Conservation (phyloP, 371 early-diverging fungal genomes). For the Mortierella sp. region DNA sequence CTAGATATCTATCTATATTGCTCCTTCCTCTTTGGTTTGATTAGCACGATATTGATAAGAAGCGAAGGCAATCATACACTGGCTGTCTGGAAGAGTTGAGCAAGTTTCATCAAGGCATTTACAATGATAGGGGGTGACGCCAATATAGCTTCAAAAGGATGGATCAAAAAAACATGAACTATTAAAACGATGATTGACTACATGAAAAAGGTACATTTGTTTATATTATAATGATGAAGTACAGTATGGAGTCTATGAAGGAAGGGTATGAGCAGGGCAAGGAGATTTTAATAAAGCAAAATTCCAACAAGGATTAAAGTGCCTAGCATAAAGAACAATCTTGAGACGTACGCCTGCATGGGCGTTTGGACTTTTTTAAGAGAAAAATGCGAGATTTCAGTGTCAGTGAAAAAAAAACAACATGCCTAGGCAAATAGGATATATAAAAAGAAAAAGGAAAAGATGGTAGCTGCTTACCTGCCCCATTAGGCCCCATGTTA, state of each 20-base stretch:
- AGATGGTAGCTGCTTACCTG: constrained; percentile 19
- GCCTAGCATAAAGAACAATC: constrained; percentile 77
- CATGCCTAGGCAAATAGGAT: neutral
- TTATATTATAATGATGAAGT: neutral
- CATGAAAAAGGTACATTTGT: neutral
- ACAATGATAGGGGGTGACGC: neutral
- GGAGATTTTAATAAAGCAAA: constrained; percentile 61
- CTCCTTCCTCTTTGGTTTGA: neutral
- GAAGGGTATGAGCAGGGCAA: neutral
- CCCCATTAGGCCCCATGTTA: constrained; percentile 42
- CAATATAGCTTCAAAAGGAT: constrained; percentile 2
- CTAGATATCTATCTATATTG: neutral
- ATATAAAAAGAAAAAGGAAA: too few relatives aligned
- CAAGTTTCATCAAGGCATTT: neutral
- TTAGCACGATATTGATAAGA: constrained; percentile 54
- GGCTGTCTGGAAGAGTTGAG: constrained; percentile 54
- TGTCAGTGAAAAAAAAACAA: neutral
- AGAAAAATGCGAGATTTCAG: neutral
- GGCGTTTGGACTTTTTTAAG: constrained; percentile 44
- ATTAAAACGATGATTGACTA: neutral
- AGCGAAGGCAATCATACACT: constrained; percentile 54
- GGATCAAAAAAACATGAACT: neutral
- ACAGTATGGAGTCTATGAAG: neutral
- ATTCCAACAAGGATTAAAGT: constrained; percentile 73
- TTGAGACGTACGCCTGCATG: constrained; percentile 74